These are phyloP conservation scores for Kuraishia molischiana DNA, from an alignment of 805 yeast species.

Conservation along the genomic window DNA sequence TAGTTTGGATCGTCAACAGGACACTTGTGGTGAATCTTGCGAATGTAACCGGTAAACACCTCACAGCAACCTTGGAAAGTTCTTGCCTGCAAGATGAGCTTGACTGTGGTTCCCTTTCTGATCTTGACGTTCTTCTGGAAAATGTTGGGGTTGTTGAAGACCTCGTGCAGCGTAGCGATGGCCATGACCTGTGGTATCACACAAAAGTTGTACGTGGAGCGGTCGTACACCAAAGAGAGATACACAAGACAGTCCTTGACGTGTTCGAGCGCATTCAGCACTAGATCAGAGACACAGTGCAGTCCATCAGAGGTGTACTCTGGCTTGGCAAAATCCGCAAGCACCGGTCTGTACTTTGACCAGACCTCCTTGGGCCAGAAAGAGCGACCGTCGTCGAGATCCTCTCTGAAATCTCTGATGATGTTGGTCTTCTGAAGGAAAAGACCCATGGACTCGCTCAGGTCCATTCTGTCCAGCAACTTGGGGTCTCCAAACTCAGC, in stretches of 20 bases:
- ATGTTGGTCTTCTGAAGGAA: constrained; percentile 94
- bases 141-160: constrained; percentile 72
- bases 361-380: constrained; percentile 96
- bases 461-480: constrained; percentile 41
- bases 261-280: constrained; percentile 69
- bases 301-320: constrained; percentile 46
- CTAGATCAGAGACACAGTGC: constrained; percentile 72
- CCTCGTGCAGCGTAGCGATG: constrained; percentile 81
- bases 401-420: constrained; percentile 91
- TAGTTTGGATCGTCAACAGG: constrained; percentile 81
- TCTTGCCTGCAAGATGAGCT: constrained; percentile 63
- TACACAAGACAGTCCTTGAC: constrained; percentile 69
- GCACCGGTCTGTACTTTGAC: constrained; percentile 62
- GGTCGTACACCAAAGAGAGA: constrained; percentile 68
- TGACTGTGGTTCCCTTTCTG: constrained; percentile 80
- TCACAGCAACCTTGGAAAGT: constrained; percentile 65
- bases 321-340: constrained; percentile 49
- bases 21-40: constrained; percentile 70
- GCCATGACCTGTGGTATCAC: constrained; percentile 99
- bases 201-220: constrained; percentile 81
- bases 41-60: constrained; percentile 68
- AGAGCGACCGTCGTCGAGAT: constrained; percentile 80
- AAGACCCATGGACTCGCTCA: constrained; percentile 84
- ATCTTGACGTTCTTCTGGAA: constrained; percentile 72
- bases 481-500: constrained; percentile 60